Evolutionary conservation across 306 rosid species (phyloP).

Genomic region (Trichosanthes cucumerina): DNA sequence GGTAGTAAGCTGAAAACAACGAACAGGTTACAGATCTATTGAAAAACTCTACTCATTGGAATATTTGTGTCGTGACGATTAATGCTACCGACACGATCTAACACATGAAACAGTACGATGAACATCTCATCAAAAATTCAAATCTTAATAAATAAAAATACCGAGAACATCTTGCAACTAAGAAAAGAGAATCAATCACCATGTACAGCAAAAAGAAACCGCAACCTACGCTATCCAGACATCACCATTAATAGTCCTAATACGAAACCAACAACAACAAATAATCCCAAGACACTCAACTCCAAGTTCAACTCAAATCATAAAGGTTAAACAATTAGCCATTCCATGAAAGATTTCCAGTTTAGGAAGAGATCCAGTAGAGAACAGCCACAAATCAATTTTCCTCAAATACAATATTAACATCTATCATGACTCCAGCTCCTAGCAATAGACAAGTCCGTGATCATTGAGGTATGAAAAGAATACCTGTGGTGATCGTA

Average conservation of each 20-base stretch:
- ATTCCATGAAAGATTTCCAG: neutral
- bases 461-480: conserved; percentile 9
- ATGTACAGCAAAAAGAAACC: neutral
- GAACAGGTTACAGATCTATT: neutral
- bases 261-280: neutral
- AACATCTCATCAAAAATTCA: too few species aligned
- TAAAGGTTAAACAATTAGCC: neutral
- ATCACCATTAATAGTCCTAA: neutral
- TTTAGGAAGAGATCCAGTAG: neutral
- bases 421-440: neutral
- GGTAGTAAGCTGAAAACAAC: conserved; percentile 71
- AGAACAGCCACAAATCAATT: neutral
- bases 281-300: neutral
- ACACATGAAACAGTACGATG: neutral
- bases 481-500: conserved; percentile 79
- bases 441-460: neutral
- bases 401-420: neutral
- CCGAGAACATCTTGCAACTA: neutral
- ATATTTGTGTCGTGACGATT: neutral
- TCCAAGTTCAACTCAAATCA: neutral
- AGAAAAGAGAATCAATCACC: neutral
- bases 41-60: neutral
- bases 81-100: neutral
- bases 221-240: neutral
- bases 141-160: neutral